Conservation (phyloP, 441 rosid genomes). For the Pelargonium cotyledonis region DNA sequence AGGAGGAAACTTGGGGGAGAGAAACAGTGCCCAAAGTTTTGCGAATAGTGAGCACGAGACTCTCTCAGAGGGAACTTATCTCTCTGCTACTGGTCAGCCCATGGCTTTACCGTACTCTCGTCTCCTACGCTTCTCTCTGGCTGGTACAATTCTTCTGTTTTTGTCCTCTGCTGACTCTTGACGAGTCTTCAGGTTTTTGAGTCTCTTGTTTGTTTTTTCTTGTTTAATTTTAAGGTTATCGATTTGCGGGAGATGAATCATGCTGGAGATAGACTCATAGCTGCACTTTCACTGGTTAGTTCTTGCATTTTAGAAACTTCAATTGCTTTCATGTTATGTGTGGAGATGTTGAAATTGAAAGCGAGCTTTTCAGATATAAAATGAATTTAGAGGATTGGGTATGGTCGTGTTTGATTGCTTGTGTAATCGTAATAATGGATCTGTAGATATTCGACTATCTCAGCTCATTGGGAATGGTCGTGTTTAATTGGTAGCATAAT, state of each 20-base stretch:
- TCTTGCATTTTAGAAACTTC: neutral
- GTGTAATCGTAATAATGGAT: neutral
- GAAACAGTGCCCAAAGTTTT: constrained; percentile 64
- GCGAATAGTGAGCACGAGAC: constrained; percentile 61
- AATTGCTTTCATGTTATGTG: neutral
- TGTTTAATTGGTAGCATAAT: no score
- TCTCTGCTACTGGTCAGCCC: constrained; percentile 71
- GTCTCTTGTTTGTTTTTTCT: constrained; percentile 17
- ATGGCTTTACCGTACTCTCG: constrained; percentile 56
- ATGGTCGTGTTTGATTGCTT: neutral
- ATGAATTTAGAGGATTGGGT: neutral
- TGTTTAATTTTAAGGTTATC: constrained; percentile 37
- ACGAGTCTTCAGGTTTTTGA: no score
- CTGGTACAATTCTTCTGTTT: constrained; percentile 34
- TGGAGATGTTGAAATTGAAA: neutral
- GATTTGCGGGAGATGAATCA: constrained; percentile 67
- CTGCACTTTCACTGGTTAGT: constrained; percentile 73
- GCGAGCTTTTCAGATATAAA: neutral
- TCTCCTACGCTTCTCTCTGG: constrained; percentile 59
- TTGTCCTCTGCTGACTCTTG: neutral
- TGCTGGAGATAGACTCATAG: constrained; percentile 63
- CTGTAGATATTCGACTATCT: neutral
- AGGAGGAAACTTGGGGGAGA: constrained; percentile 54
- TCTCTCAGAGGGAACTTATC: constrained; percentile 54
- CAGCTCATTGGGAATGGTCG: neutral